Conservation (phyloP, 306 rosid genomes). For the Trifolium dubium region DNA sequence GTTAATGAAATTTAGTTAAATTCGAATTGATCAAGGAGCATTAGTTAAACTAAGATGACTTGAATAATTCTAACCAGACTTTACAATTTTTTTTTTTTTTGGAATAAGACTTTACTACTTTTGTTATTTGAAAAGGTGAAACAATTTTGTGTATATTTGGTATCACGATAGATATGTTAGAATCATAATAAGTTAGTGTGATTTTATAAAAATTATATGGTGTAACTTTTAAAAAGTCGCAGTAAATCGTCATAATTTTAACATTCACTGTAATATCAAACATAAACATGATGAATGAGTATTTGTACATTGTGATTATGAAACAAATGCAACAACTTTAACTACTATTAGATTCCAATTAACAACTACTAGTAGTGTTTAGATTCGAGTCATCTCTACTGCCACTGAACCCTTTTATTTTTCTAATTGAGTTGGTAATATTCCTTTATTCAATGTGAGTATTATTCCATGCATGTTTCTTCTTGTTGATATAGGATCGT, state of each 20-base stretch:
- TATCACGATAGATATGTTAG: too few species aligned
- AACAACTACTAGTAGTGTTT: conserved; percentile 12
- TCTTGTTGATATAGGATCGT: background rate
- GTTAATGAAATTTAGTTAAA: background rate
- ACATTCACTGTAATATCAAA: too few species aligned
- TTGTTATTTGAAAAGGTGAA: background rate
- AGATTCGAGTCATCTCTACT: conserved; percentile 17
- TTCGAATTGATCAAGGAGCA: background rate
- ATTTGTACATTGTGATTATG: conserved; percentile 17
- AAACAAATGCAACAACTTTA: conserved; percentile 43
- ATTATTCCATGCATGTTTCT: conserved; percentile 10
- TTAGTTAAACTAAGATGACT: background rate
- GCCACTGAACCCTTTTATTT: background rate
- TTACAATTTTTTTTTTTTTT: background rate
- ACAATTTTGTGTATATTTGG: background rate
- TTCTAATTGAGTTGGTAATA: conserved; percentile 34
- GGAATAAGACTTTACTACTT: background rate
- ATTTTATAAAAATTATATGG: too few species aligned
- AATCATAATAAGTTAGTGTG: too few species aligned
- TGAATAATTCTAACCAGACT: background rate
- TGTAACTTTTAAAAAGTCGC: too few species aligned
- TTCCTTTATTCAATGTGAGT: conserved; percentile 7
- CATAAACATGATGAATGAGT: background rate
- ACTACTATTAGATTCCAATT: conserved; percentile 46
- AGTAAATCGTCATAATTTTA: too few species aligned